Conservation (phyloP, 805 yeast species). For the Kodamaea kaohsiungensis region DNA sequence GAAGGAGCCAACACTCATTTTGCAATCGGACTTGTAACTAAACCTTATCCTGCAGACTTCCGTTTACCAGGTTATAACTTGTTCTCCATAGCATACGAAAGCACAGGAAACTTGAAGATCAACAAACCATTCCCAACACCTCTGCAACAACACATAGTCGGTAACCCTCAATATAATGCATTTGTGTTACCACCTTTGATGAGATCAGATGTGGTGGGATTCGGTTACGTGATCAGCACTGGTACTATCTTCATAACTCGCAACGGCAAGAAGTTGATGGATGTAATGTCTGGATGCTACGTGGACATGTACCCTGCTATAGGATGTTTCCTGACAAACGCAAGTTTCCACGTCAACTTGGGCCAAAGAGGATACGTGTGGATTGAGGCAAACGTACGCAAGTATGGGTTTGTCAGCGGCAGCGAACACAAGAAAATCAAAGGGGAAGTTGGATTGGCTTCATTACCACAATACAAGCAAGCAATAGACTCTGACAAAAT, state of each 20-base stretch:
- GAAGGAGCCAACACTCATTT: constrained; percentile 47
- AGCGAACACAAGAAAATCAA: constrained; percentile 37
- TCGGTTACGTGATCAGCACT: constrained; percentile 49
- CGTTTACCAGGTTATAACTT: constrained; percentile 72
- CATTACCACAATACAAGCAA: constrained; percentile 37
- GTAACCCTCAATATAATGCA: constrained; percentile 44
- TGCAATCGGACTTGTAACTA: constrained; percentile 66
- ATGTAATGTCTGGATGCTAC: constrained; percentile 49
- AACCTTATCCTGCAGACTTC: constrained; percentile 69
- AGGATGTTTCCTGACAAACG: constrained; percentile 49
- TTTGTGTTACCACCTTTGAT: constrained; percentile 50
- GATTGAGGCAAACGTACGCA: constrained; percentile 54
- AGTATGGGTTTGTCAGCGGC: constrained; percentile 56
- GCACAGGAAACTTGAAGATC: constrained; percentile 68
- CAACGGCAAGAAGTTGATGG: constrained; percentile 55
- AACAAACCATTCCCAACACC: constrained; percentile 61
- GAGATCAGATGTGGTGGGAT: constrained; percentile 57
- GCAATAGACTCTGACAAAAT: constrained; percentile 44
- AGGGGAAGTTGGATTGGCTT: constrained; percentile 41
- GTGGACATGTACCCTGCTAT: constrained; percentile 55
- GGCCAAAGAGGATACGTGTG: constrained; percentile 49
- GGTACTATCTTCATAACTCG: constrained; percentile 57
- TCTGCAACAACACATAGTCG: constrained; percentile 42
- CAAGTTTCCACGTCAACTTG: constrained; percentile 42
- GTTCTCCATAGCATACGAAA: constrained; percentile 72